These are phyloP conservation scores for Bacterosira constricta DNA, from an alignment of 108 stramenopile genomes.

Conservation along the genomic window DNA sequence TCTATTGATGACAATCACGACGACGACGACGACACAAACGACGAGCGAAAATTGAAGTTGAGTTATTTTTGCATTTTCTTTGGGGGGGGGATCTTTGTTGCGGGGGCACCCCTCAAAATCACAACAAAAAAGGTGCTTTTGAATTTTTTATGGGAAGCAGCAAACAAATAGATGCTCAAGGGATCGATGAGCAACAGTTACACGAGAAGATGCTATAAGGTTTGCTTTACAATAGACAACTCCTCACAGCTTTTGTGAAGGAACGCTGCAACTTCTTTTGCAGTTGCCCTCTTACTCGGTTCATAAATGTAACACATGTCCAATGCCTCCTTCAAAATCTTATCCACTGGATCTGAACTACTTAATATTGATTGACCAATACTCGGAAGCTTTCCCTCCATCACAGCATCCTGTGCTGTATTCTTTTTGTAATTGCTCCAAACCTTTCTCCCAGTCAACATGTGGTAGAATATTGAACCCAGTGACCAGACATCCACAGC, in stretches of 20 bases:
- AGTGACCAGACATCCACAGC: conserved; percentile 29
- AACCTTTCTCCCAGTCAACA: conserved; percentile 33
- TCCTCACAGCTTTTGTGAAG: conserved; percentile 7
- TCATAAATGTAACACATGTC: conserved; percentile 23
- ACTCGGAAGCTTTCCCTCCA: conserved; percentile 7
- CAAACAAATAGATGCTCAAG: no score
- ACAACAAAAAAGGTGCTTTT: no score
- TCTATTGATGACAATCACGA: no score
- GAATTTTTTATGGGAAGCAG: no score
- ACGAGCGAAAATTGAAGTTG: no score
- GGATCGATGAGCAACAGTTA: no score
- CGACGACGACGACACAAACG: no score
- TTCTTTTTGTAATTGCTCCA: conserved; percentile 8
- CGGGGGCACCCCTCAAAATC: no score
- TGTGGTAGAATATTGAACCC: conserved; percentile 16
- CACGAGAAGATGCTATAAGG: no score
- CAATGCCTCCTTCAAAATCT: conserved; percentile 18
- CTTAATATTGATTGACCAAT: conserved; percentile 11
- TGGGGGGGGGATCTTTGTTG: no score
- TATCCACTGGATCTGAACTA: conserved; percentile 16
- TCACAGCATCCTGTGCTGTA: conserved; percentile 13
- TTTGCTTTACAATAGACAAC: no score
- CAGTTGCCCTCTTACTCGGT: conserved; percentile 10
- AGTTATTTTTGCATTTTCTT: no score
- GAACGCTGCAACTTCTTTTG: conserved; percentile 21